Evolutionary conservation across 2,329 filamentous ascomycete species (phyloP).

Genomic region (Pseudocercospora vitis): DNA sequence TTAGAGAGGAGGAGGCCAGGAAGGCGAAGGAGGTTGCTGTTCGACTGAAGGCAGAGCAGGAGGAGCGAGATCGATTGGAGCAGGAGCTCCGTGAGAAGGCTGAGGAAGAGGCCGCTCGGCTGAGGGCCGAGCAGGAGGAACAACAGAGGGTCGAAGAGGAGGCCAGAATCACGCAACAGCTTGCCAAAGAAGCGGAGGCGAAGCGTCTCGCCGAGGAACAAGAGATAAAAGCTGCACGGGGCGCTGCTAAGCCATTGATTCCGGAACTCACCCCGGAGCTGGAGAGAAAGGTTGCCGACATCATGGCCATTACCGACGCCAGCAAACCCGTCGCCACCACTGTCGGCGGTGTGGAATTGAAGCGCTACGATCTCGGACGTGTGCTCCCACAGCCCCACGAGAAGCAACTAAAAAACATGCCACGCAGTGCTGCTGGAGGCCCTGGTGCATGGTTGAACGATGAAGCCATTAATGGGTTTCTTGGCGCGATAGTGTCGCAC

Average conservation of each 20-base stretch:
- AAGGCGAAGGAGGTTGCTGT: slow-evolving; percentile 17
- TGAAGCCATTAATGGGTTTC: slow-evolving; percentile 68
- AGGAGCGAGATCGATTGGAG: too few relatives aligned
- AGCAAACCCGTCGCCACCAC: slow-evolving; percentile 33
- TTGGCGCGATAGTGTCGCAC: slow-evolving; percentile 59
- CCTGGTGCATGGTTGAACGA: slow-evolving; percentile 69
- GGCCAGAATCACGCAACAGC: slow-evolving; percentile 13
- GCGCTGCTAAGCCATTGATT: slow-evolving; percentile 22
- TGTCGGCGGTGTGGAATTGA: slow-evolving; percentile 47
- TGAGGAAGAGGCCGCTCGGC: slow-evolving; percentile 2
- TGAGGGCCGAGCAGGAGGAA: slow-evolving; percentile 16
- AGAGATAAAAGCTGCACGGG: slow-evolving; percentile 10
- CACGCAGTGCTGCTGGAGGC: slow-evolving; percentile 26
- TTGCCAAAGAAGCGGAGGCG: slow-evolving; percentile 9
- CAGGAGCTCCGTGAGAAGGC: slow-evolving; percentile 17
- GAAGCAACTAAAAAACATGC: not conserved
- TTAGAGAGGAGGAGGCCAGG: not conserved
- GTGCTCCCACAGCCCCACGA: slow-evolving; percentile 49
- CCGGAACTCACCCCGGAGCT: slow-evolving; percentile 41
- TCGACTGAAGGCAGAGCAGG: slow-evolving; percentile 8
- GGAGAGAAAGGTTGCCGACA: slow-evolving; percentile 41
- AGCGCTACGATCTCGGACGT: slow-evolving; percentile 62
- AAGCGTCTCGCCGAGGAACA: slow-evolving; percentile 12
- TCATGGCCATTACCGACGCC: slow-evolving; percentile 32
- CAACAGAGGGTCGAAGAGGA: slow-evolving; percentile 18